Base-by-base conservation (phyloP, 1,284 basidiomycete genomes). In the Takashimella tepidaria region DNA sequence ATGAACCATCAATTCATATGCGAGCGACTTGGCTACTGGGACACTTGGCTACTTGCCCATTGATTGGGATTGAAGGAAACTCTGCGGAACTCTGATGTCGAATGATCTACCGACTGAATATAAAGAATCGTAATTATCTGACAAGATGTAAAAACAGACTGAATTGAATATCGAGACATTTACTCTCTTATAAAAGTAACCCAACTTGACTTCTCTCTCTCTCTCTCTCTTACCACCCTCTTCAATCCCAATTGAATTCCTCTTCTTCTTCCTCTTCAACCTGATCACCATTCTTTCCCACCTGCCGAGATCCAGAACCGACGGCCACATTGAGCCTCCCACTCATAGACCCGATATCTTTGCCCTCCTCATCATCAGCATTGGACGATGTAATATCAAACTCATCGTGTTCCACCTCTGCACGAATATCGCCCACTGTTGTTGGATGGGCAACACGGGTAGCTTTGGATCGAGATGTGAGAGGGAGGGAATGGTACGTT, bases 401-500 rank as follows among this genome's bases (percentile, higher is more conserved):
- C 51, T 53, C 56, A n/a, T 53, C 56, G 41, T 53, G 46, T 10
- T 54, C 49, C 47, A 66, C 42, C 43, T 67, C 65, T 11, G 58
- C 57, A 25, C 58, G 47, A 13, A 56, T 53, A 53, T 63, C 67
- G 23, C 55, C 61, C 45, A 54, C 57, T 16, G 60, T 64, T 22
- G 60, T 59, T 41, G 62, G 66, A 45, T 68, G 66, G 11, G 60
- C 62, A 13, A 58, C 54, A 26, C 52, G 53, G 3, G 64, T 62
- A 3, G 66, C 66, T 49, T 59, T 62, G 8, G 61, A 53, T 46
- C 67, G 57, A 46, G 64, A 62, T 3, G 79, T 78, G 20, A 80
- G 80, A 3, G 90, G 88, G 43, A 97, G 83, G 16, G 85, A 79
- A 64, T 88, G 86, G 72, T 96, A 98, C 12, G 91, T 89, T 46